Conservation (phyloP, 768 basidiomycete species). For the Leccinum olivaceopallidum region DNA sequence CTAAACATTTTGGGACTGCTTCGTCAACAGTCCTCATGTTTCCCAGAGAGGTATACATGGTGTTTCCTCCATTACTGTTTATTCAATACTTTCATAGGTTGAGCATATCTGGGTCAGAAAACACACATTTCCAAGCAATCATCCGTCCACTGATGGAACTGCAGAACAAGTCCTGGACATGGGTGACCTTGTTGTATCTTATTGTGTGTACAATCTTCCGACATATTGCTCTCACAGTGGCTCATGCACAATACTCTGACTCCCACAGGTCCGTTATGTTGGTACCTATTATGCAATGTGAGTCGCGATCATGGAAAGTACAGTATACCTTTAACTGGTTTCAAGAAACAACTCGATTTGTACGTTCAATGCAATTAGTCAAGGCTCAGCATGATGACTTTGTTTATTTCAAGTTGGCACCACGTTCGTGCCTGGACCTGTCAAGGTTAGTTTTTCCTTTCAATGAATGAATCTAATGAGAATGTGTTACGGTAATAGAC, state of each 20-base stretch:
- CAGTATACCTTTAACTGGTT: too few species aligned
- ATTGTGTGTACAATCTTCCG: background rate
- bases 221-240: background rate
- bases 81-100: background rate
- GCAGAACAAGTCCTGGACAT: background rate
- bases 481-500: too few species aligned
- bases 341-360: too few species aligned
- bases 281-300: background rate
- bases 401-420: too few species aligned
- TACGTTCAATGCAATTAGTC: too few species aligned
- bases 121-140: background rate
- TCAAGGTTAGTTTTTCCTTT: too few species aligned
- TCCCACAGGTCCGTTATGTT: background rate
- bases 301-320: background rate
- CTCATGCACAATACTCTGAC: background rate
- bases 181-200: background rate
- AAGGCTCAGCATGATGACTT: too few species aligned
- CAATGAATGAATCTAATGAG: too few species aligned
- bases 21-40: background rate
- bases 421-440: too few species aligned
- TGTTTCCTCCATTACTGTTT: too few species aligned
- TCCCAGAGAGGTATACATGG: too few species aligned
- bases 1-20: background rate
- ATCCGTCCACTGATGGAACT: background rate
- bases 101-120: background rate